Conservation (phyloP, 768 basidiomycete species). For the Suillus bovinus region DNA sequence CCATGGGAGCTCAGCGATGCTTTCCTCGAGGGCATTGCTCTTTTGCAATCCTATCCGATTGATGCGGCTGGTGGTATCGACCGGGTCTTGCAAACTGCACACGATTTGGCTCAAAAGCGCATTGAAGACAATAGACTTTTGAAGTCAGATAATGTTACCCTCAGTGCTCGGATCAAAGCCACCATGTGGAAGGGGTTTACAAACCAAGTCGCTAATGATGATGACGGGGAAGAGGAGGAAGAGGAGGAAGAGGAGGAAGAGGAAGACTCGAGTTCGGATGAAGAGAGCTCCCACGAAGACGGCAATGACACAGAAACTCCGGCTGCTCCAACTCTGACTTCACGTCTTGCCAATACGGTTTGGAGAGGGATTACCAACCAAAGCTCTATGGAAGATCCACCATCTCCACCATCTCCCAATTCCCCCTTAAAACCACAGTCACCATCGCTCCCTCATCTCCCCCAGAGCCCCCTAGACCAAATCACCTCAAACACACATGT, state of each 20-base stretch:
- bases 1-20: slow-evolving; percentile 59
- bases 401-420: slow-evolving; percentile 41
- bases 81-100: slow-evolving; percentile 64
- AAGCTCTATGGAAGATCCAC: slow-evolving; percentile 58
- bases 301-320: slow-evolving; percentile 48
- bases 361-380: slow-evolving; percentile 81
- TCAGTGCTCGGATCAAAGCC: slow-evolving; percentile 57
- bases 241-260: slow-evolving; percentile 31
- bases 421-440: slow-evolving; percentile 31
- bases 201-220: slow-evolving; percentile 46
- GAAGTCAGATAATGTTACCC: slow-evolving; percentile 38
- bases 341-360: slow-evolving; percentile 60
- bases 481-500: background rate
- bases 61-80: slow-evolving; percentile 70
- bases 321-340: slow-evolving; percentile 41
- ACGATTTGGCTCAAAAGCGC: slow-evolving; percentile 57
- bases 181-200: slow-evolving; percentile 71
- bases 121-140: slow-evolving; percentile 37
- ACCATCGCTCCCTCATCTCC: slow-evolving; percentile 12
- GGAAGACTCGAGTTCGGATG: slow-evolving; percentile 25
- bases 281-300: slow-evolving; percentile 34
- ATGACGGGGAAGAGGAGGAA: slow-evolving; percentile 34
- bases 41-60: slow-evolving; percentile 67
- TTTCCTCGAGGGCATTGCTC: slow-evolving; percentile 63
- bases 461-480: slow-evolving; percentile 15